Evolutionary conservation across 148 eudicot species (phyloP).

Genomic region (Mesembryanthemum crystallinum): DNA sequence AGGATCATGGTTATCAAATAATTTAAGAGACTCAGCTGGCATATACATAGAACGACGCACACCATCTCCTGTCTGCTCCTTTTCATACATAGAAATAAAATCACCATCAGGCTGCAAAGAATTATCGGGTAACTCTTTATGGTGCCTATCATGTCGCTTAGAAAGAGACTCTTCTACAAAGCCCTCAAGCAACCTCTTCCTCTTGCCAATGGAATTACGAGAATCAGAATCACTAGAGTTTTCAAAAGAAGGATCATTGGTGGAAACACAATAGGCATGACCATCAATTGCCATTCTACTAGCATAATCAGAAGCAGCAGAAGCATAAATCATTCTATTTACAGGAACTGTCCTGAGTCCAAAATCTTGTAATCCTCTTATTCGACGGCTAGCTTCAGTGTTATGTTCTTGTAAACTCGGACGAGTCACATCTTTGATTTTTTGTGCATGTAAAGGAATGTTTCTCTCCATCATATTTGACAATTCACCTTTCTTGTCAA

Average conservation of each 20-base stretch:
- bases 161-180: conserved; percentile 37
- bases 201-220: conserved; percentile 34
- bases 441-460: conserved; percentile 23
- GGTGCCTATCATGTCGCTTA: conserved; percentile 52
- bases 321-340: conserved; percentile 33
- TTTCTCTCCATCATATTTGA: conserved; percentile 35
- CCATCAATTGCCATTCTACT: conserved; percentile 30
- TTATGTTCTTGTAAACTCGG: conserved; percentile 37
- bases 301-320: conserved; percentile 35
- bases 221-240: conserved; percentile 32
- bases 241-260: conserved; percentile 28
- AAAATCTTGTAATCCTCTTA: conserved; percentile 52
- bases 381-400: conserved; percentile 34
- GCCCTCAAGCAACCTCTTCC: conserved; percentile 41
- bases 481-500: conserved; percentile 34
- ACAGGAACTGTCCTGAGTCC: conserved; percentile 41
- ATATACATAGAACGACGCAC: conserved; percentile 32
- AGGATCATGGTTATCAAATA: conserved; percentile 27
- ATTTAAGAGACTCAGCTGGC: conserved; percentile 36
- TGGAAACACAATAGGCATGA: conserved; percentile 31
- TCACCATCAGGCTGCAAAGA: conserved; percentile 39
- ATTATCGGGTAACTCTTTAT: conserved; percentile 27
- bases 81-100: conserved; percentile 32
- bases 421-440: conserved; percentile 35
- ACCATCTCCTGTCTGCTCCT: conserved; percentile 41